These are phyloP conservation scores for Dipteronia sinensis DNA, from an alignment of 345 rosid species.

Conservation along the genomic window DNA sequence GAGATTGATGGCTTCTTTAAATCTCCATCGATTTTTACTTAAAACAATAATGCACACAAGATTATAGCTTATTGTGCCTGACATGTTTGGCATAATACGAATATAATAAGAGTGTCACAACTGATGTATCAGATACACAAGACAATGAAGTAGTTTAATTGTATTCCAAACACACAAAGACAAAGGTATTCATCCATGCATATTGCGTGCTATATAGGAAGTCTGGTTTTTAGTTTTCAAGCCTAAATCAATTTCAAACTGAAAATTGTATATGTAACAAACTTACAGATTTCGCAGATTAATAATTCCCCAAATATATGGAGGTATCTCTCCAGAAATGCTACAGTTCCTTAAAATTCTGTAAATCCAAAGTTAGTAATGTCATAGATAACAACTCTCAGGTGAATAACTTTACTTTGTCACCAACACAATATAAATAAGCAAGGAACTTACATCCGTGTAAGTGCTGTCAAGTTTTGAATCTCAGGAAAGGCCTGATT, in stretches of 20 bases:
- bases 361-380: not conserved
- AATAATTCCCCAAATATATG: slow-evolving; percentile 32
- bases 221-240: not conserved
- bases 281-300: slow-evolving; percentile 35
- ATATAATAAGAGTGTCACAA: not conserved
- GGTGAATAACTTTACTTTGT: not conserved
- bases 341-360: slow-evolving; percentile 44
- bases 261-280: not conserved
- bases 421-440: not conserved
- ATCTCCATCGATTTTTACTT: not conserved
- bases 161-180: not conserved
- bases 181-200: not conserved
- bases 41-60: not conserved
- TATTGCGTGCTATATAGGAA: not conserved
- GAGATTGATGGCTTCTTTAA: not conserved
- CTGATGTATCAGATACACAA: not conserved
- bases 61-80: not conserved
- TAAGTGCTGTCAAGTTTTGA: slow-evolving; percentile 33
- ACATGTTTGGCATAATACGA: not conserved
- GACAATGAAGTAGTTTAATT: not conserved
- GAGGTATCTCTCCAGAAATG: slow-evolving; percentile 38
- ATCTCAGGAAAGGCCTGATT: slow-evolving; percentile 41
- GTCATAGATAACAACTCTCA: not conserved
- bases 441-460: slow-evolving; percentile 29
- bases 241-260: not conserved